Evolutionary conservation across 2,329 filamentous ascomycete genomes (phyloP).

Genomic region (Penicillium sp.): DNA sequence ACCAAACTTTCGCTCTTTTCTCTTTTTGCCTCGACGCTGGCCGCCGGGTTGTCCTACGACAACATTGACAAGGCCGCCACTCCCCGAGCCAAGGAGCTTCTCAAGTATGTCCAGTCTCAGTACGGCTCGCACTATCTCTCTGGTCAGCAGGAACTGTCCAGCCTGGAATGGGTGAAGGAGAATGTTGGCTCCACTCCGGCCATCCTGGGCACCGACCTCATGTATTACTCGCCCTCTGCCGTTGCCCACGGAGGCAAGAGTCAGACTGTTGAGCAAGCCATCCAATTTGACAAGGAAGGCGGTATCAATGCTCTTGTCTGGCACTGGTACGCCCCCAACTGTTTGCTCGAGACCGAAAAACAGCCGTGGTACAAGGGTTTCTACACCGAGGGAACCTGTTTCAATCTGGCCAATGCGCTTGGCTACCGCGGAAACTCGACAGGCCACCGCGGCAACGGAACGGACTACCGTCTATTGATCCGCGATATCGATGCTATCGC

Average conservation of each 20-base stretch:
- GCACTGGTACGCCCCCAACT: not conserved
- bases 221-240: not conserved
- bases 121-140: not conserved
- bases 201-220: not conserved
- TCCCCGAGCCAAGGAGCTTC: not conserved
- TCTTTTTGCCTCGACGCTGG: not conserved
- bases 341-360: not conserved
- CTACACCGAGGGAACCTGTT: not conserved
- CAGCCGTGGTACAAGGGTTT: not conserved
- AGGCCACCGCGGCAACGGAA: not conserved
- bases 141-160: not conserved
- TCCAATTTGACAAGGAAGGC: not conserved
- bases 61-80: not conserved
- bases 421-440: not conserved
- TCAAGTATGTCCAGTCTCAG: not conserved
- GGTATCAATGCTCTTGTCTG: not conserved
- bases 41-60: not conserved
- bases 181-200: not conserved
- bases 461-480: not conserved
- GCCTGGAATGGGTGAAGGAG: not conserved
- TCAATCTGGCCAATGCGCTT: not conserved
- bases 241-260: not conserved
- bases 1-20: not conserved
- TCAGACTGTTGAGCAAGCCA: not conserved
- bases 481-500: not conserved